Percentiles rank a stretch among this genome's conserved stretches.
Evolutionary conservation across 345 rosid genomes (phyloP).

Genomic region (Mercurialis annua): DNA sequence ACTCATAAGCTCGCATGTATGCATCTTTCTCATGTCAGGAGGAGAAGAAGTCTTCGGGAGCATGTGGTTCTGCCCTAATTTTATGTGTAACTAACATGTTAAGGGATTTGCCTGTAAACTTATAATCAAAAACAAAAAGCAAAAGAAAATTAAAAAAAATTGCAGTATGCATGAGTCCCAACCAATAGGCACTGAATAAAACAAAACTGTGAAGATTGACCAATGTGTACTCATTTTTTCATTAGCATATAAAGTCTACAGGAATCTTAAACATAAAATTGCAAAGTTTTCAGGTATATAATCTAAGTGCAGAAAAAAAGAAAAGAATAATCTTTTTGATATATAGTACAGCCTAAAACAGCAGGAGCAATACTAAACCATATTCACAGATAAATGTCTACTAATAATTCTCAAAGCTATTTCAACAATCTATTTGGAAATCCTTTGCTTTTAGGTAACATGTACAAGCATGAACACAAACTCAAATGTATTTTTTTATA

Average conservation of each 20-base stretch:
- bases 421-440: background rate
- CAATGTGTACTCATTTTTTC: slow-evolving; percentile 8
- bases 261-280: background rate
- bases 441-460: background rate
- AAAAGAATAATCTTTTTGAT: background rate
- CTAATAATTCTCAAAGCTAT: background rate
- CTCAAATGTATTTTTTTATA: background rate
- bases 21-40: slow-evolving; percentile 23
- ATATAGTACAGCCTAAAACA: background rate
- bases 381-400: background rate
- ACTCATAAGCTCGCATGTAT: slow-evolving; percentile 14
- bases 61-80: slow-evolving; percentile 42
- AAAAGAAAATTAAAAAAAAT: background rate
- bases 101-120: slow-evolving; percentile 9
- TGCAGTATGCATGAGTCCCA: background rate
- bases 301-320: background rate
- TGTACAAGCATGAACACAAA: background rate
- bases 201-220: slow-evolving; percentile 4
- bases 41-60: slow-evolving; percentile 30
- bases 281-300: background rate
- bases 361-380: background rate
- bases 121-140: slow-evolving; percentile 1
- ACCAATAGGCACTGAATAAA: slow-evolving; percentile 16
- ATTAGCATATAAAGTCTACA: background rate
- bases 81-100: slow-evolving; percentile 12